Conservation (phyloP, 768 basidiomycete species). For the Tephrocybe rancida region DNA sequence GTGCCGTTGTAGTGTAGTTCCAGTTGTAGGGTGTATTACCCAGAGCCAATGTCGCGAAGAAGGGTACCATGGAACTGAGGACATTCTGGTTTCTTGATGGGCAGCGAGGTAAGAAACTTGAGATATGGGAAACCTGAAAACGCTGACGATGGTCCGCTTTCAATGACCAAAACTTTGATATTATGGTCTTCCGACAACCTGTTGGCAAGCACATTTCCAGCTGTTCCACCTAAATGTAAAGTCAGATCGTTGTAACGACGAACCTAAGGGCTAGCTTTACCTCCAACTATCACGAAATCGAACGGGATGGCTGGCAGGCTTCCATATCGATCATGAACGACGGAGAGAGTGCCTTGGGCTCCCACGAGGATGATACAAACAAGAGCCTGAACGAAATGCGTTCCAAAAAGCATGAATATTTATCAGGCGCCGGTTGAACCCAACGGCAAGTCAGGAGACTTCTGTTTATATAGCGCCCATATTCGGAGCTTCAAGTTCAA, state of each 20-base stretch:
- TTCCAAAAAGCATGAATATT: too few species aligned
- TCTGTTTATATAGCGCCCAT: too few species aligned
- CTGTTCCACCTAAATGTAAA: slow-evolving; percentile 13
- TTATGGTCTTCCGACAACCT: slow-evolving; percentile 14
- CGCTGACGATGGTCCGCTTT: slow-evolving; percentile 16
- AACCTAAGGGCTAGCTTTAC: not conserved
- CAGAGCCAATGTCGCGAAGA: slow-evolving; percentile 14
- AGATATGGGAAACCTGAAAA: not conserved
- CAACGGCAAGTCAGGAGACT: too few species aligned
- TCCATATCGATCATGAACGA: not conserved
- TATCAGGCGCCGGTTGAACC: too few species aligned
- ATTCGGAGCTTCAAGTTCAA: too few species aligned
- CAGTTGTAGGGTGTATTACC: slow-evolving; percentile 25
- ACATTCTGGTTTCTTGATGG: slow-evolving; percentile 22
- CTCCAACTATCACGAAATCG: slow-evolving; percentile 1
- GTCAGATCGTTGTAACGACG: not conserved
- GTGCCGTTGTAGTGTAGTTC: slow-evolving; percentile 31
- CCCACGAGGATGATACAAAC: not conserved
- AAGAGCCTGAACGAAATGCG: not conserved
- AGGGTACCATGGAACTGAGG: slow-evolving; percentile 24
- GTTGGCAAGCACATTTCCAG: slow-evolving; percentile 16
- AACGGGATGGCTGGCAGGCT: not conserved
- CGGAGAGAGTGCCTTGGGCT: not conserved
- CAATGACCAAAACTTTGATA: slow-evolving; percentile 12
- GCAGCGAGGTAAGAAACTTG: not conserved